Evolutionary conservation across 2,329 filamentous ascomycete species (phyloP), one percentile per base, ranked within the genome.

Genomic region (Monosporascus sp.): DNA sequence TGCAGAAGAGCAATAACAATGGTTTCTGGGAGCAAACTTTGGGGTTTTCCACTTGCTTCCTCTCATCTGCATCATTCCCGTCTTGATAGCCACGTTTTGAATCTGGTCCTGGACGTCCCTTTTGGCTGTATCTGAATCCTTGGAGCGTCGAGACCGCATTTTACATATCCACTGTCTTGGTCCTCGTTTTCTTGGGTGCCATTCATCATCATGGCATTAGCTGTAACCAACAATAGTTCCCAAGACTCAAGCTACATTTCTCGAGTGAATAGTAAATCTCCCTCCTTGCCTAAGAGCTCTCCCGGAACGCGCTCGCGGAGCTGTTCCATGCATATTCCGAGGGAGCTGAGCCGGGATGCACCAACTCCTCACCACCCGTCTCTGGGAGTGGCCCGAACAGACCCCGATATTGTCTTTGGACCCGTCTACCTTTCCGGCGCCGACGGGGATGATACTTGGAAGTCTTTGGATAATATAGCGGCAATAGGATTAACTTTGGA

Each of bases 141-240:
- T 71, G 70, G 69, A 69, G 68, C 73, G 72, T 77, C 76, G 74
- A 72, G 71, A 68, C 68, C 66, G 55, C 64, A 70, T 69, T 64
- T 71, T 69, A 62, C 59, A 64, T 68, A 56, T 61, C 64, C 60
- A 60, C 53, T 63, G 66, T 67, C 63, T 69, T 69, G 66, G 62
- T 54, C 57, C 59, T 63, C 58, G 56, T 64, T 62, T 63, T 34
- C 61, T 66, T 60, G 58, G 58, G 52, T 59, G 47, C 34, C 51
- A 54, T 49, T 55, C 55, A 56, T 50, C 26, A 37, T 51, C 60
- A 68, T 67, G 65, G 58, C 64, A 56, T 55, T 64, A 55, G 61
- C 56, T 53, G 44, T 64, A 44, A 48, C 48, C 34, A 24, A 27
- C 51, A 37, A 37, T 27, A 46, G 43, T 26, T 27, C 14, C 19